Percentiles rank a stretch among this genome's conserved stretches.
phyloP scores from a whole-genome alignment of 768 basidiomycete genomes.

The Tulasnella sp. region DNA sequence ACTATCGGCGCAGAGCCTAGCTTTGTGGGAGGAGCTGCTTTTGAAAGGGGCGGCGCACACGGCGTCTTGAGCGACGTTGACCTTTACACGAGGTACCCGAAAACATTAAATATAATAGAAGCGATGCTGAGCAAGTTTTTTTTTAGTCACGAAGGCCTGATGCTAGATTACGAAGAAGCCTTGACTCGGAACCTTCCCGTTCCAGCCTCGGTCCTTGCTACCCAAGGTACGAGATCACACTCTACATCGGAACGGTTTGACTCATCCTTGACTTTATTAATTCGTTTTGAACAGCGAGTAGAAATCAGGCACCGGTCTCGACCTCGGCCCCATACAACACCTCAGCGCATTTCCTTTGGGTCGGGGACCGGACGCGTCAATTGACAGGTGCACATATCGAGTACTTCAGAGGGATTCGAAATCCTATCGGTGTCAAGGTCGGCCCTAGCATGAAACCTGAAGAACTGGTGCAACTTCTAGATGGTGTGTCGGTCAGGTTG shows the following conservation, averaged over 20 bases:
- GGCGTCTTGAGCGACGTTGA: slow-evolving; percentile 85
- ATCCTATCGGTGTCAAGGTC: slow-evolving; percentile 95
- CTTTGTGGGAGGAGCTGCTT: slow-evolving; percentile 50
- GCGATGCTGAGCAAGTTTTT: not conserved
- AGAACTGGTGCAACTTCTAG: slow-evolving; percentile 75
- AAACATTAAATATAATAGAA: not conserved
- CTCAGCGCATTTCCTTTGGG: slow-evolving; percentile 94
- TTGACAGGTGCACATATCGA: slow-evolving; percentile 93
- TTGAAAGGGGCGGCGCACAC: slow-evolving; percentile 71
- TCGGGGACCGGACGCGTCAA: slow-evolving; percentile 94
- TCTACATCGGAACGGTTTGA: not conserved
- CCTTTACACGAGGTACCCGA: slow-evolving; percentile 80
- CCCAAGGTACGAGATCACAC: slow-evolving; percentile 35
- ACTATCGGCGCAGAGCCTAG: slow-evolving; percentile 76
- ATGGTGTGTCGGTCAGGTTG: slow-evolving; percentile 52
- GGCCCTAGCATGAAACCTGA: slow-evolving; percentile 82
- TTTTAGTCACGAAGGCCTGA: slow-evolving; percentile 84
- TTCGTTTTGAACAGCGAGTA: not conserved
- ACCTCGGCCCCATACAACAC: slow-evolving; percentile 75
- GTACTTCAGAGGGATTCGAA: slow-evolving; percentile 89
- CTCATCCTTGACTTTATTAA: not conserved
- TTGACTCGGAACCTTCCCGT: slow-evolving; percentile 72
- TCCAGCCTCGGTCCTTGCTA: slow-evolving; percentile 41
- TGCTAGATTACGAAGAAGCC: slow-evolving; percentile 91
- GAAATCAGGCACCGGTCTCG: not conserved